A percentile compares a stretch with the other conserved stretches of the same genome.
These are phyloP conservation scores for Cryphonectria naterciae DNA, from an alignment of 2,329 filamentous ascomycete species.

Conservation along the genomic window DNA sequence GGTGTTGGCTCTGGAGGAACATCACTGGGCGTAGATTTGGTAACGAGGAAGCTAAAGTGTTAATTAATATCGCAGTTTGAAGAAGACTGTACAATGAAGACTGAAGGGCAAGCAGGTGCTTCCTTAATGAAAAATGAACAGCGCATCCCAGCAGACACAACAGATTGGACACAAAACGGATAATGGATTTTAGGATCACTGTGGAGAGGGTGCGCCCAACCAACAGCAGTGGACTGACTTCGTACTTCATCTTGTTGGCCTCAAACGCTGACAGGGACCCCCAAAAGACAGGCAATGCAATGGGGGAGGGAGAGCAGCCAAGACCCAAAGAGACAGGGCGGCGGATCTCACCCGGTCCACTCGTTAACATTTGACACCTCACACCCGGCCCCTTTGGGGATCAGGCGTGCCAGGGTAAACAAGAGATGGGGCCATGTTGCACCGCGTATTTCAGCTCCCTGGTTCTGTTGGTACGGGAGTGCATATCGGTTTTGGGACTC, in stretches of 20 bases:
- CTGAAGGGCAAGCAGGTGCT: not conserved
- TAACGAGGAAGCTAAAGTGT: too few relatives aligned
- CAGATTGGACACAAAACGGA: not conserved
- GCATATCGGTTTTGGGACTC: not conserved
- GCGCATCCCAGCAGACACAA: too few relatives aligned
- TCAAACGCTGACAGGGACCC: not conserved
- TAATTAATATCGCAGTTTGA: too few relatives aligned
- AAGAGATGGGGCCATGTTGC: not conserved
- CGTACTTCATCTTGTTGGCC: not conserved
- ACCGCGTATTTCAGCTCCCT: not conserved
- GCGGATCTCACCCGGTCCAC: constrained; percentile 10
- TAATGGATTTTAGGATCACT: not conserved
- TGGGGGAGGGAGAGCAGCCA: not conserved
- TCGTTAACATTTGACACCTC: constrained; percentile 6
- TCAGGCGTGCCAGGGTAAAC: not conserved
- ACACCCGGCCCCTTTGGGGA: not conserved
- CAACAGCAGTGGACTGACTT: not conserved
- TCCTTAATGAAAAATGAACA: not conserved
- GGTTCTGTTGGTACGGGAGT: not conserved
- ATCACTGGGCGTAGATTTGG: not conserved
- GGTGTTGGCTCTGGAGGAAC: not conserved
- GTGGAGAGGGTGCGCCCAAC: not conserved
- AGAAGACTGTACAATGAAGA: not conserved
- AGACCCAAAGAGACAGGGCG: not conserved
- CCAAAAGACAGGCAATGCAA: not conserved